Base-by-base conservation (phyloP, 2,329 filamentous ascomycete genomes). In the Penicillium griseofulvum region DNA sequence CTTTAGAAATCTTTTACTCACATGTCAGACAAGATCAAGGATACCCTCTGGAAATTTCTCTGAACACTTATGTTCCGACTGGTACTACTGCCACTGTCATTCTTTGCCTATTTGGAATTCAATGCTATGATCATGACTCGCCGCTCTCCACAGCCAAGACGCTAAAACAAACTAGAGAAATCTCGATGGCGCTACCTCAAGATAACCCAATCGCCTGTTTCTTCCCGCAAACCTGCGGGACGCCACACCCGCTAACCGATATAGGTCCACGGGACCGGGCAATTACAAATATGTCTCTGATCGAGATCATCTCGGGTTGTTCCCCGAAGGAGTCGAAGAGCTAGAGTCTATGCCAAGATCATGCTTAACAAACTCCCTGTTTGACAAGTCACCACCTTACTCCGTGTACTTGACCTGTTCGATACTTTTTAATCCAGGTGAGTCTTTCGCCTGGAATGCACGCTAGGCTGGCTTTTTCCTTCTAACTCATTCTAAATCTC, bases 201-300 rank as follows among this genome's bases (percentile, higher is more conserved):
- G 45, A 59, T 45, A 57, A 55, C 49, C 56, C 58, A 57, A 59
- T 59, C 48, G 58, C 48, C 38, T 55, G 49, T 53, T 53, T 55
- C 11, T 50, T 47, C 45, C 48, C 48, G 49, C 12, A n/a, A 42
- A 38, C 37, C 22, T 22, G 38, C 44, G 34, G 41, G 26, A 51
- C 57, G 59, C 59, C 59, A 61, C 57, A 61, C 37, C 59, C 59
- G 59, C 51, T 37, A 31, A 8, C 26, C 49, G 33, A 38, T 37
- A 43, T 33, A 47, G 24, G 19, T 12, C 34, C 16, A 28, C 47
- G 8, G 16, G 36, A 12, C 19, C 10, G 8, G 10, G 22, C 19
- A 49, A 42, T 53, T 19, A 16, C 42, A 39, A 54, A 38, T 24
- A 12, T 22, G 16, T 44, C 19, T 37, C 42, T 36, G 42, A 52